These are phyloP conservation scores for Candida sonorensis DNA, from an alignment of 805 yeast species.

Conservation along the genomic window DNA sequence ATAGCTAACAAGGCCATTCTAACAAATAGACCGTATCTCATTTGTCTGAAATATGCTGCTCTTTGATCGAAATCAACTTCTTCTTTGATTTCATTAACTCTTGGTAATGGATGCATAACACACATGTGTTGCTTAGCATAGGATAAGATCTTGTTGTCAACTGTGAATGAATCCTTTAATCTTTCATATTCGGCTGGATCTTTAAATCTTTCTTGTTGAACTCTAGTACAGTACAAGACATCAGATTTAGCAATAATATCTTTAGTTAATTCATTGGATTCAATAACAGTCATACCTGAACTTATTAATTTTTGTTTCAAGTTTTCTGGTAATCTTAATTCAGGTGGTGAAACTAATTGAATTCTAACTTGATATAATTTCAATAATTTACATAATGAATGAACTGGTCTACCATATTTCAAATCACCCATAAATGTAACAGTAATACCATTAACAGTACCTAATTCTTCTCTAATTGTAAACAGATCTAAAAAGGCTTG, in stretches of 20 bases:
- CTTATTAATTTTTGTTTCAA: constrained; percentile 59
- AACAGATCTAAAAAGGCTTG: constrained; percentile 96
- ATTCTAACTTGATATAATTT: constrained; percentile 89
- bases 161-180: constrained; percentile 84
- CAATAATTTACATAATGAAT: constrained; percentile 85
- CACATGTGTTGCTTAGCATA: constrained; percentile 98
- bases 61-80: constrained; percentile 99
- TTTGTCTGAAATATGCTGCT: constrained; percentile 99
- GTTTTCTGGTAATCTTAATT: constrained; percentile 73
- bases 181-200: constrained; percentile 73
- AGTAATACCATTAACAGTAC: constrained; percentile 96
- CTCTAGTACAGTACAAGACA: constrained; percentile 95
- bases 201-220: constrained; percentile 92
- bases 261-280: constrained; percentile 71
- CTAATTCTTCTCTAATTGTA: constrained; percentile 97
- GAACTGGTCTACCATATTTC: constrained; percentile 98
- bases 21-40: constrained; percentile 96
- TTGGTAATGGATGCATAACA: constrained; percentile 97
- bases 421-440: constrained; percentile 99
- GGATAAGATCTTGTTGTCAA: constrained; percentile 84
- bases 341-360: constrained; percentile 87
- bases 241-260: constrained; percentile 86
- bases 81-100: constrained; percentile 92
- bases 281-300: constrained; percentile 64
- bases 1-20: constrained; percentile 98